Evolutionary conservation across 345 rosid genomes (phyloP).

Genomic region (Eucalyptus brandiana): DNA sequence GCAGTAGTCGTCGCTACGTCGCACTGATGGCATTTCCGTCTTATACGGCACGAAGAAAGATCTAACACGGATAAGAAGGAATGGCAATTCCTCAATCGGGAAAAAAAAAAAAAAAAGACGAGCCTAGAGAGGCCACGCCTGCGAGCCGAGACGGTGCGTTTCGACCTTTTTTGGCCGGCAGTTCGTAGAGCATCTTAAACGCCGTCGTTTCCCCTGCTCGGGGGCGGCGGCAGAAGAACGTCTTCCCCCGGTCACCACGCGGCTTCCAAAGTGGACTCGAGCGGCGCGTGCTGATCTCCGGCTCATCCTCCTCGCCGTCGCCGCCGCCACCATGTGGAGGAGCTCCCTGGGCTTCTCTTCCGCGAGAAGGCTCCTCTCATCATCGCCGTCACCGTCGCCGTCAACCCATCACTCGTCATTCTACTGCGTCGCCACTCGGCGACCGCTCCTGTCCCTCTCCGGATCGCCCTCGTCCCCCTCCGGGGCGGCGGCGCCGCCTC

Average conservation of each 20-base stretch:
- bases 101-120: background rate
- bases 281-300: background rate
- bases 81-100: background rate
- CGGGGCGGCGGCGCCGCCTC: conserved; percentile 1
- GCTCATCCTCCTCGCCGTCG: background rate
- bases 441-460: background rate
- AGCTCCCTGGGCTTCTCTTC: background rate
- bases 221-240: background rate
- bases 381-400: background rate
- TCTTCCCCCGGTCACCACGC: background rate
- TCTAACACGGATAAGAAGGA: background rate
- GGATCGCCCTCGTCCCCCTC: background rate
- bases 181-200: background rate
- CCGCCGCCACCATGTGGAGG: background rate
- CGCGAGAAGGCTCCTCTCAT: background rate
- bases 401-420: background rate
- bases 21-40: too few species aligned
- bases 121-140: background rate
- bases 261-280: background rate
- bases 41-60: too few species aligned
- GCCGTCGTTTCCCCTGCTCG: background rate
- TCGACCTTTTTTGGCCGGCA: background rate
- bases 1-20: background rate
- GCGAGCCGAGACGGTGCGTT: background rate
- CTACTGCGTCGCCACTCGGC: background rate